Evolutionary conservation across 495 filamentous ascomycete genomes (phyloP).

Genomic region (Hapsidospora chrysogenum): DNA sequence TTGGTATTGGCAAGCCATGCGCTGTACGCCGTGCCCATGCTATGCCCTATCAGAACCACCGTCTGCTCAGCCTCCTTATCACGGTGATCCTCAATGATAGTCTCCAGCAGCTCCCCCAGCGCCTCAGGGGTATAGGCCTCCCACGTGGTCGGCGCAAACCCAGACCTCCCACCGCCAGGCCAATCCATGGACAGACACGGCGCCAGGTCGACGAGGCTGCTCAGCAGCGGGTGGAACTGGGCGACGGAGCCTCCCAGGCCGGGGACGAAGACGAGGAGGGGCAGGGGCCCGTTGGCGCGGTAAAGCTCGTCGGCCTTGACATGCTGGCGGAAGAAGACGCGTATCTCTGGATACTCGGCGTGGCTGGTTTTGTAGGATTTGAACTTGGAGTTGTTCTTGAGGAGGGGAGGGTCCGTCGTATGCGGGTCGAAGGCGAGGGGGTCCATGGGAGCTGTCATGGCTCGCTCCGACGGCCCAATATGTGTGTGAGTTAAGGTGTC

Average conservation of each 20-base stretch:
- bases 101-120: constrained; percentile 54
- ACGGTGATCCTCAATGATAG: constrained; percentile 54
- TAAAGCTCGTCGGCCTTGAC: constrained; percentile 66
- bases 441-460: neutral
- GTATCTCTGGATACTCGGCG: constrained; percentile 58
- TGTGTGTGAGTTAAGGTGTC: no score
- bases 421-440: constrained; percentile 6
- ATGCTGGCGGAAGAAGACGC: constrained; percentile 72
- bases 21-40: constrained; percentile 70
- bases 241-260: constrained; percentile 79
- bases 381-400: constrained; percentile 60
- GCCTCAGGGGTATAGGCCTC: constrained; percentile 63
- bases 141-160: constrained; percentile 54
- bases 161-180: constrained; percentile 71
- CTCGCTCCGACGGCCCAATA: no score
- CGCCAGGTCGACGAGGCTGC: constrained; percentile 65
- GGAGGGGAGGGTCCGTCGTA: constrained; percentile 52
- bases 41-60: constrained; percentile 72
- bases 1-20: constrained; percentile 53
- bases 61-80: constrained; percentile 49
- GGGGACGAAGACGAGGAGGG: constrained; percentile 79
- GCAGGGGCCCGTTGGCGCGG: constrained; percentile 50
- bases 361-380: constrained; percentile 51
- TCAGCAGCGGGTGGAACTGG: constrained; percentile 72
- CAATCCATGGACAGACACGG: constrained; percentile 85